These are phyloP conservation scores for Ambrosiella beaveri DNA, from an alignment of 2,329 filamentous ascomycete species.

Conservation along the genomic window DNA sequence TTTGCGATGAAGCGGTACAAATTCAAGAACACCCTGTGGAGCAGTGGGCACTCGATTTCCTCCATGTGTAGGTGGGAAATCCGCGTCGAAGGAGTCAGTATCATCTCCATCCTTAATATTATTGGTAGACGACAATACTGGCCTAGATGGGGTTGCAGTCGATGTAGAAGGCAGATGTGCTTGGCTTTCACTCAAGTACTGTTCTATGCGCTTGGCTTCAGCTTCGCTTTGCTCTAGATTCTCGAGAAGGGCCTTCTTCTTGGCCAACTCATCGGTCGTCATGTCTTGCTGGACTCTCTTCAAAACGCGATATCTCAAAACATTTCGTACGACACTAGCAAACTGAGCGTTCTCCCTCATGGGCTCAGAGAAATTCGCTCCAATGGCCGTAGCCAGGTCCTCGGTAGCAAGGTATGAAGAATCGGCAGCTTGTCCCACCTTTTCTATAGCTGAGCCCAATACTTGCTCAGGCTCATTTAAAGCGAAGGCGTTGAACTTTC, in stretches of 20 bases:
- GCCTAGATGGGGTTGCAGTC: background rate
- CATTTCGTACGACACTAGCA: slow-evolving; percentile 76
- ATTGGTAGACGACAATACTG: slow-evolving; percentile 25
- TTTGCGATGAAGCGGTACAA: slow-evolving; percentile 46
- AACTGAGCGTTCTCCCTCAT: slow-evolving; percentile 98
- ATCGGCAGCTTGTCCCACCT: slow-evolving; percentile 85
- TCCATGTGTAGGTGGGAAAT: slow-evolving; percentile 80
- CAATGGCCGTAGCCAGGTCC: slow-evolving; percentile 73
- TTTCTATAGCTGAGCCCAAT: slow-evolving; percentile 82
- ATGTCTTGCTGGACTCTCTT: slow-evolving; percentile 96
- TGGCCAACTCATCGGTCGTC: slow-evolving; percentile 80
- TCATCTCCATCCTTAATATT: slow-evolving; percentile 43
- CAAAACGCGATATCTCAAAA: slow-evolving; percentile 74
- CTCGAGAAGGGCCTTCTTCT: slow-evolving; percentile 67
- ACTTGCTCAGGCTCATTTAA: slow-evolving; percentile 80
- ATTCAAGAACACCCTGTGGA: slow-evolving; percentile 46
- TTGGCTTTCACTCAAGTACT: slow-evolving; percentile 66
- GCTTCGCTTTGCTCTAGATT: slow-evolving; percentile 85
- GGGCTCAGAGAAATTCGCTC: slow-evolving; percentile 86
- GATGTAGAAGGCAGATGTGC: slow-evolving; percentile 3
- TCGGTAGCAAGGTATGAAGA: slow-evolving; percentile 92
- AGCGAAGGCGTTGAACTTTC: slow-evolving; percentile 93
- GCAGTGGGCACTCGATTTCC: slow-evolving; percentile 57
- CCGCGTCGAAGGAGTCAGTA: slow-evolving; percentile 81
- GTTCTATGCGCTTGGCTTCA: slow-evolving; percentile 83